Conservation (phyloP, 768 basidiomycete genomes). For the Tricholoma furcatifolium region DNA sequence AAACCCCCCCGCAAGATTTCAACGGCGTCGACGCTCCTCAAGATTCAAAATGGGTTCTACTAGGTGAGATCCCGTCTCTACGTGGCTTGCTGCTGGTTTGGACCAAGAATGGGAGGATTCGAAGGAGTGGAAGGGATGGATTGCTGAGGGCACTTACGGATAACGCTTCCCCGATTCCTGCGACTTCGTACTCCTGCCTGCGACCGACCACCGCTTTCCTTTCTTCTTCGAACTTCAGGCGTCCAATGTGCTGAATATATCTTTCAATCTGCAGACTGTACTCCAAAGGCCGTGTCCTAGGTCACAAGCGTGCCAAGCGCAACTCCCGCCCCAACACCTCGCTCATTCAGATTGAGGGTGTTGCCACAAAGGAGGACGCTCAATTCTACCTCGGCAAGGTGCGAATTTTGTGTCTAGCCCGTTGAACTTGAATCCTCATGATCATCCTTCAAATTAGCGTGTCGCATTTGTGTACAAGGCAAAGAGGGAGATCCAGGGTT, state of each 20-base stretch:
- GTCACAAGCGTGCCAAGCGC: constrained; percentile 98
- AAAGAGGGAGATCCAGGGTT: constrained; percentile 90
- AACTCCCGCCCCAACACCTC: constrained; percentile 96
- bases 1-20: constrained; percentile 39
- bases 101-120: constrained; percentile 11
- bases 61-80: constrained; percentile 53
- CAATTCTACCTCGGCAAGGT: constrained; percentile 99
- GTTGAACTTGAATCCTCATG: background rate
- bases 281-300: constrained; percentile 93
- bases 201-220: background rate
- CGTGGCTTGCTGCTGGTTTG: constrained; percentile 17
- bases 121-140: constrained; percentile 41
- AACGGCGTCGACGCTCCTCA: constrained; percentile 47
- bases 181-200: background rate
- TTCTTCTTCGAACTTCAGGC: background rate
- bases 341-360: constrained; percentile 96
- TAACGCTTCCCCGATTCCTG: constrained; percentile 14
- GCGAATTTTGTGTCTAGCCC: constrained; percentile 20
- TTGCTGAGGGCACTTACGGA: constrained; percentile 27
- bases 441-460: constrained; percentile 50
- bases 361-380: constrained; percentile 88
- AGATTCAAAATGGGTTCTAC: constrained; percentile 75
- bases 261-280: constrained; percentile 66
- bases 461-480: constrained; percentile 98
- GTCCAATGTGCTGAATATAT: constrained; percentile 14